Base-by-base conservation (phyloP, 75 land plant genomes). In the Cupressus sempervirens region DNA sequence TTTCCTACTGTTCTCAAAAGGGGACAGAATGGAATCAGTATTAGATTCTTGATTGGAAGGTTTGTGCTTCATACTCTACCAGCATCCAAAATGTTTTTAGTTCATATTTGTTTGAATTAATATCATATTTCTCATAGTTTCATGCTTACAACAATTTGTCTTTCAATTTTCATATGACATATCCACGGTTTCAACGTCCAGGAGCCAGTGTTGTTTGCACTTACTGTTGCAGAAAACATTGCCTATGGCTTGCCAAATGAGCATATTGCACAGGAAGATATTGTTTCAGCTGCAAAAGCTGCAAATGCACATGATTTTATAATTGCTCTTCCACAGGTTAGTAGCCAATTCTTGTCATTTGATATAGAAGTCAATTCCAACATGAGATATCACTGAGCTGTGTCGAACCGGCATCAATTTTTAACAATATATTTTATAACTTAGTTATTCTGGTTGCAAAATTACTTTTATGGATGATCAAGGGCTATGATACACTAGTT, bases 261-360 rank as follows among this genome's bases (percentile, higher is more conserved):
- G 34, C 83, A 98, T 83, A 97, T 96, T 34, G 92, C 97, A 58
- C 91, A 90, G 84, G 96, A 93, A 50, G 96, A 96, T 65, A 91
- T 98, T 7, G 85, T 98, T 85, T 93, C 89, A 79, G 98, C 98
- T 81, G 98, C 99, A 29, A 98, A 96, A 90, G 98, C 99, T 83
- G 99, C 99, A 82, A 98, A 98, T 88, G 99, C 97, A 67, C 99
- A 98, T 90, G 99, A 98, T 16, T 98, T 98, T 79, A 93, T 98
- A 43, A 86, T 94, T 84, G 88, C 97, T 43, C 95, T 98, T 45
- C 98, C 99, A 18, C 93, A 96, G 98, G 99, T 98, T 46, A 80
- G 46, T 81, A 20, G 38, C 81, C 15, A 13, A 15, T 80, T 81
- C 58, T 81, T 38, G 43, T 72, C 34, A 10, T 83, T 6, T 84